Percentiles rank a stretch among this genome's conserved stretches.
Conservation (phyloP, 2,329 filamentous ascomycete genomes). For the Fusarium sp. region DNA sequence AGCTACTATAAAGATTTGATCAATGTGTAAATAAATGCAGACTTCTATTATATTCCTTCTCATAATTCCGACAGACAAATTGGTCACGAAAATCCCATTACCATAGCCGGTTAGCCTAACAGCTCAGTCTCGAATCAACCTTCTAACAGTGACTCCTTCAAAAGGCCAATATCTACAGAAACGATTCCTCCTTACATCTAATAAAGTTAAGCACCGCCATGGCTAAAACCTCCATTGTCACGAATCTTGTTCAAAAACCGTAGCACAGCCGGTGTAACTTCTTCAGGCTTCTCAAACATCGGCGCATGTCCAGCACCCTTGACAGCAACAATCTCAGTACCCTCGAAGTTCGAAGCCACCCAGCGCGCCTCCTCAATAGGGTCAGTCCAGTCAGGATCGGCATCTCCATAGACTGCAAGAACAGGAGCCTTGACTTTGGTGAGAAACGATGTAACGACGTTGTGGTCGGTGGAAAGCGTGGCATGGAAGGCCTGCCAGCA, state of each 20-base stretch:
- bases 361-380: conserved; percentile 30
- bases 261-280: conserved; percentile 13
- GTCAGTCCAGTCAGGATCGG: conserved; percentile 33
- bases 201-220: neutral
- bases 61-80: too few relatives aligned
- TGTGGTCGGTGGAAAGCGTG: conserved; percentile 28
- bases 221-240: neutral
- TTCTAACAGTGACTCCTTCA: neutral
- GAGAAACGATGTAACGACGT: conserved; percentile 19
- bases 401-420: conserved; percentile 34
- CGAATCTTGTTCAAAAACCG: conserved; percentile 20
- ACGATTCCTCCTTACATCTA: rapidly evolving
- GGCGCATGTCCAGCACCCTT: conserved; percentile 33
- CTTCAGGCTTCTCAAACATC: conserved; percentile 24
- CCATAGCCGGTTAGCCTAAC: too few relatives aligned
- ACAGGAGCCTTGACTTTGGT: conserved; percentile 31
- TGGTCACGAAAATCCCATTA: neutral
- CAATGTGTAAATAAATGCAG: too few relatives aligned
- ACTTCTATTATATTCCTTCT: too few relatives aligned
- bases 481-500: conserved; percentile 36
- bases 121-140: too few relatives aligned
- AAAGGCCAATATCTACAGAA: neutral
- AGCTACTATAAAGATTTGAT: too few relatives aligned
- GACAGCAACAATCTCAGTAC: conserved; percentile 12
- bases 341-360: conserved; percentile 25